phyloP scores from a whole-genome alignment of 148 eudicot genomes.

The Diospyros lotus region DNA sequence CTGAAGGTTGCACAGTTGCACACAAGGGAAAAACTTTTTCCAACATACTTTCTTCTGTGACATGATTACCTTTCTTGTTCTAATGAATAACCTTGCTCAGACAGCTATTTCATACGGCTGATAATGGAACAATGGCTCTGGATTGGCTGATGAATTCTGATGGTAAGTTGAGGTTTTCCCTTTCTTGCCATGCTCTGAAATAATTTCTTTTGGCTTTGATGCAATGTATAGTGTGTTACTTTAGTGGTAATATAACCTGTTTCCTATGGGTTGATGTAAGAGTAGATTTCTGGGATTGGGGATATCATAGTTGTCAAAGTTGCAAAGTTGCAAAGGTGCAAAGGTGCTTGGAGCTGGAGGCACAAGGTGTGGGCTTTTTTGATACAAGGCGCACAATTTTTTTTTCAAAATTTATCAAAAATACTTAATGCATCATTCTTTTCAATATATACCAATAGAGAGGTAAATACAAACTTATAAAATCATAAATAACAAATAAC shows the following conservation, averaged over 20 bases:
- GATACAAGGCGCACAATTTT: too few relatives aligned
- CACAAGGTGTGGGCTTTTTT: too few relatives aligned
- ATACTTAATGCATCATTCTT: too few relatives aligned
- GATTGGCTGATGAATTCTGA: constrained; percentile 75
- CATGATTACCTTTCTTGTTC: background rate
- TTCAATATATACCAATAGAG: too few relatives aligned
- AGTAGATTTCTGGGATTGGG: background rate
- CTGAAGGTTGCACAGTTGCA: background rate
- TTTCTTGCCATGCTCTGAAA: background rate
- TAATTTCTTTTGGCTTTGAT: background rate
- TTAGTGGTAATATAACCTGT: background rate
- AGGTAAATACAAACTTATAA: too few relatives aligned
- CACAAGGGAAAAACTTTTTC: background rate
- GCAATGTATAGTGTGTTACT: background rate
- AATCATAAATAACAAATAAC: too few relatives aligned
- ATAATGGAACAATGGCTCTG: constrained; percentile 93
- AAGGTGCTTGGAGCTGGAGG: too few relatives aligned
- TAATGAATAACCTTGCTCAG: constrained; percentile 31
- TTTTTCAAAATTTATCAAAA: too few relatives aligned
- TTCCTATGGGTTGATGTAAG: background rate
- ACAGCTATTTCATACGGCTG: constrained; percentile 56
- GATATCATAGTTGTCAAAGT: too few relatives aligned
- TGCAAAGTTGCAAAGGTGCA: too few relatives aligned
- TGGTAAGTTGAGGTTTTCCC: constrained; percentile 37
- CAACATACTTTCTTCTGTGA: background rate